Base-by-base conservation (phyloP, 768 basidiomycete species). In the Auricularia cornea region DNA sequence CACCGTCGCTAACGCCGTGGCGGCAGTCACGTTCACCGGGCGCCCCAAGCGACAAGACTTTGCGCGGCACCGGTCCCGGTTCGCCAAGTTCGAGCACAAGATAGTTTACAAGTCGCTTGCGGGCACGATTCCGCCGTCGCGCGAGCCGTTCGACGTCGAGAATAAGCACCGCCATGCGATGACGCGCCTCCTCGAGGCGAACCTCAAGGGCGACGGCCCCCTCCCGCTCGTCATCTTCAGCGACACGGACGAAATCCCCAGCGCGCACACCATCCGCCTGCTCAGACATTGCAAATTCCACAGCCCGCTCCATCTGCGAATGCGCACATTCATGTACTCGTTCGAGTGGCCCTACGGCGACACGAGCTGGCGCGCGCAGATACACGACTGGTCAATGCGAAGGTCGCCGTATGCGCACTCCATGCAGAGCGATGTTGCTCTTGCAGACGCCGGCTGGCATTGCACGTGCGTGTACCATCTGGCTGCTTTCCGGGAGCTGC, bases 391-490 rank as follows among this genome's bases (percentile, higher is more conserved):
- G 81, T 72, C 70, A 32, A 76, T 70, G 60, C 77, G 62, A 28
- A 59, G 64, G 41, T 62, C 68, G 63, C 12, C 70, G 62, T 85
- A 85, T 68, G 76, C 78, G 31, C 83, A 83, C 68, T 80, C 80
- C 23, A 78, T 81, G 69, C 76, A 78, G 60, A 74, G 74, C 10
- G 77, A 84, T 59, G 69, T 71, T 40, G 72, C 82, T 10, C 79
- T 87, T 38, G 82, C 83, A 26, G 84, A 87, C 70, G 74, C 84
- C n/a, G 86, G 85, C 1, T 87, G 84, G 84, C 85, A 87, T 68
- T 86, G 84, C 73, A n/a, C 67, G 66, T 48, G 10, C 44, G 44
- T 48, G 68, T 67, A 20, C 48, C 65, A 48, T 20, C 3, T n/a
- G 26, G n/a, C 16, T 5, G 33, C 33, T 31, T 18, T 3, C 18